phyloP scores from a whole-genome alignment of 2,329 filamentous ascomycete species.

The Ceratocystis albifundus region DNA sequence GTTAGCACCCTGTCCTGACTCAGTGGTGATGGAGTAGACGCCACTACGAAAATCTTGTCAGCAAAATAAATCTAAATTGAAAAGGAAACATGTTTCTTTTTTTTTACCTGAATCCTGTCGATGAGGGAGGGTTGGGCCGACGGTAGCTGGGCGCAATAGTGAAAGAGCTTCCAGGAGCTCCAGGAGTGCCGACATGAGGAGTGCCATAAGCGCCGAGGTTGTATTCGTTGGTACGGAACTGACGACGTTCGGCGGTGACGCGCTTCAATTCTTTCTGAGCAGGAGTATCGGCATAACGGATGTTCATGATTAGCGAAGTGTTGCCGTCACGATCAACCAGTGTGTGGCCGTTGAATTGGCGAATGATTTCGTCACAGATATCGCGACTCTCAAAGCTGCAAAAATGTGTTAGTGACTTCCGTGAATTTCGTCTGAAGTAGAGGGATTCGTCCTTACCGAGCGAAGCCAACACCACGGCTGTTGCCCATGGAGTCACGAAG shows the following conservation, averaged over 20 bases:
- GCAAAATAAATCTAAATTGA: background rate
- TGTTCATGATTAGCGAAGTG: conserved; percentile 60
- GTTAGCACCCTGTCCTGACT: conserved; percentile 13
- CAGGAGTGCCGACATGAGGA: conserved; percentile 44
- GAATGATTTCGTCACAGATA: conserved; percentile 80
- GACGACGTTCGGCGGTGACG: conserved; percentile 84
- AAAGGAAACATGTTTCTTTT: background rate
- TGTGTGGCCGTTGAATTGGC: conserved; percentile 67
- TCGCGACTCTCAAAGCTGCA: conserved; percentile 77
- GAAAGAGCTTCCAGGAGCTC: conserved; percentile 27
- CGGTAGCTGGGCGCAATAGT: conserved; percentile 25
- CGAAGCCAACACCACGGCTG: conserved; percentile 93
- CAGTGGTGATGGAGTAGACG: conserved; percentile 16
- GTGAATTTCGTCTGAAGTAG: conserved; percentile 21
- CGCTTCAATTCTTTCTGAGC: conserved; percentile 95
- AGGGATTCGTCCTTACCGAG: conserved; percentile 54
- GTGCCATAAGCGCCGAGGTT: conserved; percentile 61
- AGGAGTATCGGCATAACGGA: conserved; percentile 93
- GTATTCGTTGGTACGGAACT: conserved; percentile 94
- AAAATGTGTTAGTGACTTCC: background rate
- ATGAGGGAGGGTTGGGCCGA: conserved; percentile 30
- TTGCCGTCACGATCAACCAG: conserved; percentile 56
- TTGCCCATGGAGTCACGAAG: conserved; percentile 83
- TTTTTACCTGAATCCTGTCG: conserved; percentile 12
- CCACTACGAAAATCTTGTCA: conserved; percentile 5